Evolutionary conservation across 306 rosid genomes (phyloP), one percentile per base, ranked within the genome.

Genomic region (Medicago arabica): DNA sequence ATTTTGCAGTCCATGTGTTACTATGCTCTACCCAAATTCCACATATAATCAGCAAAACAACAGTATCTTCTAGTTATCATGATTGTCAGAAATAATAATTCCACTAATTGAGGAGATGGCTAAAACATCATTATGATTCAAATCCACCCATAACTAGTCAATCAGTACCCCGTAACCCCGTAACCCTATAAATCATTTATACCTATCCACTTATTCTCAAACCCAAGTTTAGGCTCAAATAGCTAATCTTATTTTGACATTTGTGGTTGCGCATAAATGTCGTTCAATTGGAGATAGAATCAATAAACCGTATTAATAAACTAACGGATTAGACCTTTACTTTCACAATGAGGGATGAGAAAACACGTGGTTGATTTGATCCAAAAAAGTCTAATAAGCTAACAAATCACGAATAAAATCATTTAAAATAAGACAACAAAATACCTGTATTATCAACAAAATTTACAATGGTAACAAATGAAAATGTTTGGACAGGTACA

Each of bases 171-270:
- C 16, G 17, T 28, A 51, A 72, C 38, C 38, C 18, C 18, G 65
- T 36, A 19, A 15, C 21, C 71, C 59, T 54, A n/a, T 57, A 66
- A 67, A 66, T 50, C 66, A 39, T 36, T 57, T 66, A 73, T 73
- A 73, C 43, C 40, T 46, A 44, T 72, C 59, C 54, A 64, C 65
- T 19, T 64, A 17, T 64, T 46, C 53, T 19, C 23, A 38, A 15
- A 60, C 71, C 62, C 74, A 72, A 50, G 79, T 80, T 44, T 67
- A 72, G 64, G 65, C 64, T 73, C 64, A 73, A 53, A 53, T 10
- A 44, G 39, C 44, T 50, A 63, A 40, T 71, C 71, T 47, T 70
- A 49, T 47, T 59, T 60, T 78, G 46, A 63, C 51, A 71, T 7
- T 39, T 23, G 23, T 67, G 40, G 69, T 46, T 19, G 54, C 47